phyloP scores from a whole-genome alignment of 2,329 filamentous ascomycete species.

The Fonsecaea multimorphosa region DNA sequence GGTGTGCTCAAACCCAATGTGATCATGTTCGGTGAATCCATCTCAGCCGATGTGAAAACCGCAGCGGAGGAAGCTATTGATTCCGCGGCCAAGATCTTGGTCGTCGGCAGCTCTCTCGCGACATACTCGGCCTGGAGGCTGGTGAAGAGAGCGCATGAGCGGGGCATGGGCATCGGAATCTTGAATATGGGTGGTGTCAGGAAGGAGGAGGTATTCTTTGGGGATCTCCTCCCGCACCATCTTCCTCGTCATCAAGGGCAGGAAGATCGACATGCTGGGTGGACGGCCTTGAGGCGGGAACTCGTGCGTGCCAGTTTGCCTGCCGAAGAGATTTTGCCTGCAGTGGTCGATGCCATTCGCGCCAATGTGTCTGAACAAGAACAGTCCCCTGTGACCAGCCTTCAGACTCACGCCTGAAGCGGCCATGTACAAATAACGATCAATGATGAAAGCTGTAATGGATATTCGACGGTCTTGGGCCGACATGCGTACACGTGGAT shows the following conservation, averaged over 20 bases:
- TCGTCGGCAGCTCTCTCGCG: conserved; percentile 87
- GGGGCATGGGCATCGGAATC: conserved; percentile 83
- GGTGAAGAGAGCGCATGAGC: conserved; percentile 80
- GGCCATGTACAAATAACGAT: neutral
- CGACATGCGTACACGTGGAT: neutral
- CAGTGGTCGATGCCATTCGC: conserved; percentile 42
- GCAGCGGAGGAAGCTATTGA: conserved; percentile 83
- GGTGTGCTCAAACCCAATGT: conserved; percentile 92
- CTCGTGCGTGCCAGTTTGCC: conserved; percentile 51
- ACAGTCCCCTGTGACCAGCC: neutral
- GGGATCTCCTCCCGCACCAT: conserved; percentile 34
- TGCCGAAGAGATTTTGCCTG: conserved; percentile 51
- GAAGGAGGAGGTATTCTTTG: conserved; percentile 53
- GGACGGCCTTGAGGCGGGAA: conserved; percentile 28
- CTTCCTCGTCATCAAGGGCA: neutral
- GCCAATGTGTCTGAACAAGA: neutral
- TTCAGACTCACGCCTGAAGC: neutral
- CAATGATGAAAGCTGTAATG: neutral
- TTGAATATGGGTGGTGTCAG: conserved; percentile 71
- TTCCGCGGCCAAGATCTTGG: conserved; percentile 72
- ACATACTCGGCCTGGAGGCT: conserved; percentile 95
- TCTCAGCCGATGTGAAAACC: conserved; percentile 70
- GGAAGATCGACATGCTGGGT: conserved; percentile 7
- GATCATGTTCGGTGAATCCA: conserved; percentile 95
- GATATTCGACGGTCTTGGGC: neutral